These are phyloP conservation scores for Sarocladium brachiariae DNA, from an alignment of 2,329 filamentous ascomycete genomes.

Conservation along the genomic window DNA sequence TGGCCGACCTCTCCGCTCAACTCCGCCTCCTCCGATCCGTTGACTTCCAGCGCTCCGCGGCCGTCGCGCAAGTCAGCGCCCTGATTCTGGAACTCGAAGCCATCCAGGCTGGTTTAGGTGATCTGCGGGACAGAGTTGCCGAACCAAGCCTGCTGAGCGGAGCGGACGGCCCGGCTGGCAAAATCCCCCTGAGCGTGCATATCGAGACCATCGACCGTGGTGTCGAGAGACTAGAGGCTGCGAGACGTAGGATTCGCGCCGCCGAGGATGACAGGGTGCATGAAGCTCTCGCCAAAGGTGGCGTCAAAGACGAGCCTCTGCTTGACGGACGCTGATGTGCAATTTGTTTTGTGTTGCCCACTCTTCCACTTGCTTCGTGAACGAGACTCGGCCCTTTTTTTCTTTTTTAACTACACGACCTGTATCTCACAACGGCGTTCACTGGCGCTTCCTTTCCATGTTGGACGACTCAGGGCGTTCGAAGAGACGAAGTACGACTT, in stretches of 20 bases:
- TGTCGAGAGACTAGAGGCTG: constrained; percentile 62
- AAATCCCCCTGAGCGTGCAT: constrained; percentile 63
- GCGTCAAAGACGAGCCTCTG: constrained; percentile 31
- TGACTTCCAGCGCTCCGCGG: constrained; percentile 56
- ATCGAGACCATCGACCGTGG: constrained; percentile 68
- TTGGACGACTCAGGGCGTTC: neutral
- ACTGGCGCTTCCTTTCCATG: too few relatives aligned
- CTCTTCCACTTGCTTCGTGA: neutral
- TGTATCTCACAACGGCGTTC: neutral
- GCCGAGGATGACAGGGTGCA: constrained; percentile 53
- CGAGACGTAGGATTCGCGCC: constrained; percentile 51
- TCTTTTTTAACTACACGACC: neutral
- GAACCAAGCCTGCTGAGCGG: constrained; percentile 54
- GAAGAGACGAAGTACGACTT: neutral
- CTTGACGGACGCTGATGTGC: constrained; percentile 29
- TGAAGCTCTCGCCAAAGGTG: constrained; percentile 42
- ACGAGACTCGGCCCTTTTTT: too few relatives aligned
- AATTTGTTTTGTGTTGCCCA: neutral
- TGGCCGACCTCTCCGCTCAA: constrained; percentile 56
- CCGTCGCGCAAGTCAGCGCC: constrained; percentile 60
- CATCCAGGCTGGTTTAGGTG: constrained; percentile 64
- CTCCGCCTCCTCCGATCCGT: constrained; percentile 59
- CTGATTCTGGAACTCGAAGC: constrained; percentile 67
- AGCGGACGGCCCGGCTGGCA: constrained; percentile 20
- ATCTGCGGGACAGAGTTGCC: constrained; percentile 64